Evolutionary conservation across 2,329 filamentous ascomycete genomes (phyloP).

Genomic region (Septoria petroselini): DNA sequence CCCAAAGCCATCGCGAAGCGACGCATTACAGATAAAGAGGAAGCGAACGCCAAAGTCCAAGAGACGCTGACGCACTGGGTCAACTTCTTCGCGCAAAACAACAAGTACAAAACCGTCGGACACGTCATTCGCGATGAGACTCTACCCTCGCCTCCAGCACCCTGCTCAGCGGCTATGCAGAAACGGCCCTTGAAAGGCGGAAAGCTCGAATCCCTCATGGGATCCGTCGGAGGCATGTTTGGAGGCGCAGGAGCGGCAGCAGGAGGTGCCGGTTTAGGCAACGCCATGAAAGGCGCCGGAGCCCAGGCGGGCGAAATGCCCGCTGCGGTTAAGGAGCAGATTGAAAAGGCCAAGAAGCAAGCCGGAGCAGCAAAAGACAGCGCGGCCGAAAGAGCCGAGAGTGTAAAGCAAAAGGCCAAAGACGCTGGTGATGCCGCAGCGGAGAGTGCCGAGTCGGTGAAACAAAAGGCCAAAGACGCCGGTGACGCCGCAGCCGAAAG

Average conservation of each 20-base stretch:
- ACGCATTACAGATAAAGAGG: conserved; percentile 24
- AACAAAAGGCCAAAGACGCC: background rate
- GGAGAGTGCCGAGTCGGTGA: background rate
- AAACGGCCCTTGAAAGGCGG: conserved; percentile 35
- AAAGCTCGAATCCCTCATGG: conserved; percentile 30
- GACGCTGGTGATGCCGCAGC: background rate
- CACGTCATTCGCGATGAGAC: conserved; percentile 26
- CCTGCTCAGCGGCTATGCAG: conserved; percentile 33
- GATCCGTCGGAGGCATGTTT: conserved; percentile 17
- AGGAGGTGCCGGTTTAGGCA: conserved; percentile 9
- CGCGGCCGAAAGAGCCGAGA: conserved; percentile 8
- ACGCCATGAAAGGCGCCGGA: background rate
- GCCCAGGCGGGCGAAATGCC: conserved; percentile 24
- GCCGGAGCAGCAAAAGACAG: conserved; percentile 11
- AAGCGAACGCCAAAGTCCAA: conserved; percentile 62
- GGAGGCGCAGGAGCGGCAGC: conserved; percentile 14
- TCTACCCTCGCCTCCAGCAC: conserved; percentile 25
- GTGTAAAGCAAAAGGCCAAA: background rate
- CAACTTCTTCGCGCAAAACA: conserved; percentile 38
- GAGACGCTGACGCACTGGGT: conserved; percentile 63
- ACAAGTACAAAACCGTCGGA: conserved; percentile 31
- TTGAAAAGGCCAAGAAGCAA: conserved; percentile 22
- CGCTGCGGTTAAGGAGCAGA: conserved; percentile 23
- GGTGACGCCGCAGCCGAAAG: background rate
- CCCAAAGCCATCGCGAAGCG: conserved; percentile 25